Conservation (phyloP, 805 yeast genomes). For the Metschnikowia orientalis region DNA sequence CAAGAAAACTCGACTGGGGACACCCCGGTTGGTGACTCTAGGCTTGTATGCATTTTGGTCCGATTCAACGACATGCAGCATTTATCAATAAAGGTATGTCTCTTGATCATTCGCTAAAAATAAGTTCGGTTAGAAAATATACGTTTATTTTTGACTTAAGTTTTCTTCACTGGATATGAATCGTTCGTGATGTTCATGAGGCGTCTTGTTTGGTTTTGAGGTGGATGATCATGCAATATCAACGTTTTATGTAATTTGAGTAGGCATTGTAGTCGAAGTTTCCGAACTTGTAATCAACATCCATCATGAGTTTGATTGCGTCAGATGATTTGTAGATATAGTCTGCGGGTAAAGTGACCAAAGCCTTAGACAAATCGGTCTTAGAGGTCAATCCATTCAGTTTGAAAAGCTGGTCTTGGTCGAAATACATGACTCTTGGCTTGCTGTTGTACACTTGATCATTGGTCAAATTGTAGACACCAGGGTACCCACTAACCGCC, state of each 20-base stretch:
- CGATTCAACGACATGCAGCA: constrained; percentile 1
- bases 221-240: too few relatives aligned
- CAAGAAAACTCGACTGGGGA: neutral
- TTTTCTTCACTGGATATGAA: too few relatives aligned
- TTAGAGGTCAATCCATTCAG: constrained; percentile 26
- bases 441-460: constrained; percentile 34
- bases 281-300: constrained; percentile 58
- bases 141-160: too few relatives aligned
- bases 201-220: too few relatives aligned
- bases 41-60: constrained; percentile 1
- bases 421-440: constrained; percentile 35
- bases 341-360: constrained; percentile 38
- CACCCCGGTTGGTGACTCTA: constrained; percentile 3
- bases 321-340: constrained; percentile 57
- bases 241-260: constrained; percentile 28
- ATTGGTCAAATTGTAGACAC: constrained; percentile 41
- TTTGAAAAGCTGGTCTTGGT: constrained; percentile 32
- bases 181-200: too few relatives aligned
- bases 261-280: constrained; percentile 51
- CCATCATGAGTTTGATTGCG: constrained; percentile 57
- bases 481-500: constrained; percentile 43
- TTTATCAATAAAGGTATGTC: neutral
- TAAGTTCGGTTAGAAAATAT: too few relatives aligned
- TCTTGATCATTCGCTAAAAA: too few relatives aligned
- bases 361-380: constrained; percentile 33